phyloP scores from a whole-genome alignment of 2,329 filamentous ascomycete species.

The Beauveria scarabaeidicola region DNA sequence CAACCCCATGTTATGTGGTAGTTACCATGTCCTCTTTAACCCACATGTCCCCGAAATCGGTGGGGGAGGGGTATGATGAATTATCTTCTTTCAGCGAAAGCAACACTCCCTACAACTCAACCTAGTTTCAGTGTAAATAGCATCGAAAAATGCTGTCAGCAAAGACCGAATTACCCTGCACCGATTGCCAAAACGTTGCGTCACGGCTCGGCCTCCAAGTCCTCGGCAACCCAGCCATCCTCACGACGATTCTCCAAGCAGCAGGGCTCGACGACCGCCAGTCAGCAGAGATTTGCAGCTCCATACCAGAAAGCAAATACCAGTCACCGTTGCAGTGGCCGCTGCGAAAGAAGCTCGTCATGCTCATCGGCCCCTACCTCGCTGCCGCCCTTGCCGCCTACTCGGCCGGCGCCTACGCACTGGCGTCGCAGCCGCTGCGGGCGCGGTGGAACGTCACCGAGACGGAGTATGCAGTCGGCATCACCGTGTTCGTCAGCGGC shows the following conservation, averaged over 20 bases:
- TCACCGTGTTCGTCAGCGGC: slow-evolving; percentile 73
- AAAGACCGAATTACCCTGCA: not conserved
- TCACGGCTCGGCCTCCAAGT: not conserved
- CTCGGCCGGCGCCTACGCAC: slow-evolving; percentile 70
- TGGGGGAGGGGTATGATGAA: not conserved
- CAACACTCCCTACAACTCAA: no score
- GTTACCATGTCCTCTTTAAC: not conserved
- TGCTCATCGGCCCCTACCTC: slow-evolving; percentile 64
- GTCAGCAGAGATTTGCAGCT: not conserved
- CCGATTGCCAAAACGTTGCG: not conserved
- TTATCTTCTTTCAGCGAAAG: not conserved
- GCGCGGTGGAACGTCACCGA: slow-evolving; percentile 55
- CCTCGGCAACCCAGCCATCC: not conserved
- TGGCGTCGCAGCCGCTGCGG: slow-evolving; percentile 57
- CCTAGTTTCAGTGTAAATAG: not conserved
- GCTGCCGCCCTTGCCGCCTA: slow-evolving; percentile 74
- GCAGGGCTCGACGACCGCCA: not conserved
- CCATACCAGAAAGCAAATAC: no score
- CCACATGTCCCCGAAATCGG: not conserved
- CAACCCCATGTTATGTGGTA: not conserved
- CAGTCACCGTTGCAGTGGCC: not conserved
- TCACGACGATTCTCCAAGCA: not conserved
- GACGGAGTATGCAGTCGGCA: slow-evolving; percentile 55
- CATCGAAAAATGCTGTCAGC: not conserved
- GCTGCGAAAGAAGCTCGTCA: slow-evolving; percentile 51